Evolutionary conservation across 306 rosid genomes (phyloP), one percentile per base, ranked within the genome.

Genomic region (Cicer cuneatum): DNA sequence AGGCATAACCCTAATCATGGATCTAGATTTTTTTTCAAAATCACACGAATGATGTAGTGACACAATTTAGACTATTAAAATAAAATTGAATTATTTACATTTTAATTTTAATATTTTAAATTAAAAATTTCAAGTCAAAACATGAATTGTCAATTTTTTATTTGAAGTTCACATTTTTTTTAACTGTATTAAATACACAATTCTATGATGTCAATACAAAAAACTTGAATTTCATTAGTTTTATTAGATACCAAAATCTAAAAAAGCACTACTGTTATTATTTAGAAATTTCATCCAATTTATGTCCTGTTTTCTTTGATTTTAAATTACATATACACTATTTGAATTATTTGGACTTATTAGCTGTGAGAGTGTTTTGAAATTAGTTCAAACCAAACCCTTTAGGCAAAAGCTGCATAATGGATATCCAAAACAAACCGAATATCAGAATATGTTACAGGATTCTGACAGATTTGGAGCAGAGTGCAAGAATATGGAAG

Each of bases 391-490:
- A 70, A 73, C 66, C 49, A 29, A 29, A 29, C 8, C 24, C 38
- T 35, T 7, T 40, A 59, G 48, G 53, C 74, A 63, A 77, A 72
- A 79, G 80, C 72, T 80, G 83, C 85, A 77, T 56, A 69, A 73
- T 80, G 51, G 75, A 80, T 74, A 60, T 73, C 62, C 38, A 45
- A 40, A 76, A 64, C 74, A 57, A 52, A 81, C 74, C 66, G 78
- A 85, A 79, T 67, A 77, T 81, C 46, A 11, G 67, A 84, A 66
- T 81, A 77, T 80, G 69, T 72, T 71, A 82, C 14, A 73, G 72
- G 71, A 49, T 73, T 85, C 83, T 86, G 87, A 71, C 84, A 87
- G 62, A 48, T 71, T 70, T 74, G 76, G 81, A 66, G 73, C 79
- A 80, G 83, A 82, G 83, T 54, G 18, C 71, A 75, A 57, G 84